These are phyloP conservation scores for Lactarius evosmus DNA, from an alignment of 768 basidiomycete genomes.

Conservation along the genomic window DNA sequence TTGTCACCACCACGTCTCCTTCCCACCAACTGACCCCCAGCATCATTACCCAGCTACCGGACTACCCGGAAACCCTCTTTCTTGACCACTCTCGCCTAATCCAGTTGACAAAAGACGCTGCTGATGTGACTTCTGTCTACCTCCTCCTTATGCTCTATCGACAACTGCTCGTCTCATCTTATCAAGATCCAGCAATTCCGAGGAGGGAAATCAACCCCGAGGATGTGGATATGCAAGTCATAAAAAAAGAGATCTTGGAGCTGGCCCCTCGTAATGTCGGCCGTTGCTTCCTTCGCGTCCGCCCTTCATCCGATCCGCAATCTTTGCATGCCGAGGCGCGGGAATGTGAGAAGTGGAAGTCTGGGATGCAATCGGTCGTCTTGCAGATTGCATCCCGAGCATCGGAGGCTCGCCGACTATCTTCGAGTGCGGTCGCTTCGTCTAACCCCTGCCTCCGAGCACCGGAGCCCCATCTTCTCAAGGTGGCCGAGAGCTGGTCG, in stretches of 20 bases:
- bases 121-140: constrained; percentile 70
- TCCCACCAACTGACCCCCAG: constrained; percentile 31
- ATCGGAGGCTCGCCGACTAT: constrained; percentile 39
- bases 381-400: constrained; percentile 76
- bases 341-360: constrained; percentile 50
- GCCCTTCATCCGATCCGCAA: constrained; percentile 18
- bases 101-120: constrained; percentile 64
- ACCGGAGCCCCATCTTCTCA: constrained; percentile 46
- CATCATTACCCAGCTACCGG: constrained; percentile 37
- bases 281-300: constrained; percentile 45
- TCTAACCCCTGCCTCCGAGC: constrained; percentile 16
- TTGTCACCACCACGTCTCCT: constrained; percentile 34
- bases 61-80: constrained; percentile 75
- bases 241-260: constrained; percentile 77
- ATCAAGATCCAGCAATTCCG: constrained; percentile 33
- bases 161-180: constrained; percentile 57
- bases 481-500: constrained; percentile 69
- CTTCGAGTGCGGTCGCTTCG: not conserved
- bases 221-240: constrained; percentile 50
- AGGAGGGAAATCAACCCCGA: constrained; percentile 42
- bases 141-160: constrained; percentile 81
- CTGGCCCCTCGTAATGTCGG: constrained; percentile 61
- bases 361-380: constrained; percentile 41
- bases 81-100: constrained; percentile 72
- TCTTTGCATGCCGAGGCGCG: constrained; percentile 31